Evolutionary conservation across 2,329 filamentous ascomycete genomes (phyloP), one percentile per base, ranked within the genome.

Genomic region (Escovopsis sp.): DNA sequence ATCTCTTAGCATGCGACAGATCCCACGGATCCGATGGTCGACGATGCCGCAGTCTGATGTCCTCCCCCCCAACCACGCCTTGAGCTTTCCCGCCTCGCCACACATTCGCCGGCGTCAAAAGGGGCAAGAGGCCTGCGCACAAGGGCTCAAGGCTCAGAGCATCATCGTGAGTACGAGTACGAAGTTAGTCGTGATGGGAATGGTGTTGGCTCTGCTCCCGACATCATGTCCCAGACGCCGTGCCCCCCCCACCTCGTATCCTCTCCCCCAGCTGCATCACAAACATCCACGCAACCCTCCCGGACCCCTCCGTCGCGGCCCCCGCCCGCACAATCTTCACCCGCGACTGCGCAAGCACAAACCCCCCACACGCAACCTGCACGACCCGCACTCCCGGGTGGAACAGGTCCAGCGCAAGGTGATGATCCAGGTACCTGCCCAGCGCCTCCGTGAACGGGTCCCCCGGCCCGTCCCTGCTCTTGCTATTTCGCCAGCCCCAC

Each of bases 351-450:
- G 68, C 68, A 10, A 76, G 56, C 32, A 70, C 67, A 43, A 77
- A 78, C 0, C 71, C 72, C 1, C 66, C 68, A 45, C 72, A 76
- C 0, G 70, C 71, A 25, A 77, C 62, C 46, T 72, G 71, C 11
- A 59, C 59, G 20, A 77, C 55, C 2, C 64, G 58, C 3, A 76
- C 71, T n/a, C 65, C 61, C 0, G 72, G 68, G 47, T 76, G 71
- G 42, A 72, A 71, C 47, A 77, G 48, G 49, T 76, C 63, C 12
- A 78, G 54, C 0, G 67, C 71, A 5, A 76, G 58, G 45, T 76
- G 71, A n/a, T 65, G 58, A 42, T 66, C 55, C 7, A 76, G 45
- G 43, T 77, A 76, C 5, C 51, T 51, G 0, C 62, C 65, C 14
- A 77, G 49, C 0, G 71, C 71, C 35, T 69, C 60, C 0, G 63